Evolutionary conservation across 2,329 filamentous ascomycete genomes (phyloP).

Genomic region (Diaporthe destruens): DNA sequence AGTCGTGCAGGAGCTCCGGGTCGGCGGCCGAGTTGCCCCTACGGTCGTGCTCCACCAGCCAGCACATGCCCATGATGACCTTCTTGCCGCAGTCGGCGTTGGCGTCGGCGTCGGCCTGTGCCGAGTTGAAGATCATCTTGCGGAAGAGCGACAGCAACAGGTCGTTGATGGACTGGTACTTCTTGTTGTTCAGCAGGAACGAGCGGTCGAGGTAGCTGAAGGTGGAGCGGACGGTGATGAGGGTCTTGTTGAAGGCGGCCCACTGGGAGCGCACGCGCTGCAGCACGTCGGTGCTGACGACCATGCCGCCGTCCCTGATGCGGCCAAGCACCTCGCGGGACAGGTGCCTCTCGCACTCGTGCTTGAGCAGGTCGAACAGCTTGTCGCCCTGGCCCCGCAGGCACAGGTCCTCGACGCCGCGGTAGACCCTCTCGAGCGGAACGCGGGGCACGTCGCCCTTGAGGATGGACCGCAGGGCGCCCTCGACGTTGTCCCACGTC

Average conservation of each 20-base stretch:
- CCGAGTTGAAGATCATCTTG: conserved; percentile 62
- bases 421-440: conserved; percentile 90
- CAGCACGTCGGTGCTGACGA: conserved; percentile 73
- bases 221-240: conserved; percentile 84
- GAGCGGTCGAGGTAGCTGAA: conserved; percentile 96
- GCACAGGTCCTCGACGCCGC: conserved; percentile 92
- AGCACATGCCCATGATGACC: conserved; percentile 74
- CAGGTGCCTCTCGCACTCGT: conserved; percentile 77
- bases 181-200: conserved; percentile 82
- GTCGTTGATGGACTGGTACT: conserved; percentile 80
- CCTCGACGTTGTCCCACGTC: conserved; percentile 79
- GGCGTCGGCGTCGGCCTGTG: conserved; percentile 20
- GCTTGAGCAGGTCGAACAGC: conserved; percentile 75
- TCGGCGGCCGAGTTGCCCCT: conserved; percentile 69
- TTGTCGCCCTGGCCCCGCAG: conserved; percentile 78
- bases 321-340: conserved; percentile 68
- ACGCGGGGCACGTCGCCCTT: conserved; percentile 69
- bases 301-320: conserved; percentile 63
- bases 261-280: conserved; percentile 70
- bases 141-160: conserved; percentile 84
- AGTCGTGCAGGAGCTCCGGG: conserved; percentile 75
- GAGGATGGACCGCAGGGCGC: conserved; percentile 81
- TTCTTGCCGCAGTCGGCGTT: conserved; percentile 47
- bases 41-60: conserved; percentile 81
- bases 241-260: conserved; percentile 76